phyloP scores from a whole-genome alignment of 2,329 filamentous ascomycete genomes.

The Hortaea werneckii region DNA sequence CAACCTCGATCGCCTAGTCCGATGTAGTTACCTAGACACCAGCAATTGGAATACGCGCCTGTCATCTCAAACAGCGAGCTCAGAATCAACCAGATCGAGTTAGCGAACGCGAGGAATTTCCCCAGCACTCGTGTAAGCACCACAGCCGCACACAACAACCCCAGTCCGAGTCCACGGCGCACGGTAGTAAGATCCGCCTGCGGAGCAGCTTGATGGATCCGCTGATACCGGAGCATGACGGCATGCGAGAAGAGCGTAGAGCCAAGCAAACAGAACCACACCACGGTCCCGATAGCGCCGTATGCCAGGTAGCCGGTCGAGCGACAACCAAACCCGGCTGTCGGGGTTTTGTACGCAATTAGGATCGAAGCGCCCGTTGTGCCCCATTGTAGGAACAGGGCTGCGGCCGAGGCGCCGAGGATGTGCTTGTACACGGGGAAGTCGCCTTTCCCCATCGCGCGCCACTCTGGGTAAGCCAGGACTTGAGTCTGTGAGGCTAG shows the following conservation, averaged over 20 bases:
- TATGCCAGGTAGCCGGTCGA: slow-evolving; percentile 13
- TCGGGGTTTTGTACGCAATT: slow-evolving; percentile 15
- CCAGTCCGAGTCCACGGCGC: slow-evolving; percentile 5
- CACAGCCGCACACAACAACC: slow-evolving; percentile 9
- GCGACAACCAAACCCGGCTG: slow-evolving; percentile 14
- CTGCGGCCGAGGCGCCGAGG: slow-evolving; percentile 6
- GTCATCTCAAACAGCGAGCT: slow-evolving; percentile 13
- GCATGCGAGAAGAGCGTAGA: slow-evolving; percentile 14
- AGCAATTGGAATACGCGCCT: slow-evolving; percentile 15
- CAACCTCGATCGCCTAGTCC: slow-evolving; percentile 7
- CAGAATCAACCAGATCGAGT: slow-evolving; percentile 14
- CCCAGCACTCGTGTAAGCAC: slow-evolving; percentile 11
- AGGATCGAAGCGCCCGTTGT: slow-evolving; percentile 14
- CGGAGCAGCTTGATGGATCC: slow-evolving; percentile 5
- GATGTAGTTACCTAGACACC: slow-evolving; percentile 12
- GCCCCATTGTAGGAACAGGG: slow-evolving; percentile 17
- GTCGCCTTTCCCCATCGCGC: slow-evolving; percentile 4
- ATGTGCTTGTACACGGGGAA: slow-evolving; percentile 12
- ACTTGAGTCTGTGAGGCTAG: slow-evolving; percentile 5
- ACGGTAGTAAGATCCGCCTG: slow-evolving; percentile 1
- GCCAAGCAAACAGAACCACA: slow-evolving; percentile 10
- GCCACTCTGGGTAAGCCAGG: slow-evolving; percentile 15
- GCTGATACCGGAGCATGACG: slow-evolving; percentile 14
- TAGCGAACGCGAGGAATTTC: slow-evolving; percentile 14
- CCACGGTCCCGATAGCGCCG: slow-evolving; percentile 9